Base-by-base conservation (phyloP, 1,284 basidiomycete genomes). In the Cerrena zonata region DNA sequence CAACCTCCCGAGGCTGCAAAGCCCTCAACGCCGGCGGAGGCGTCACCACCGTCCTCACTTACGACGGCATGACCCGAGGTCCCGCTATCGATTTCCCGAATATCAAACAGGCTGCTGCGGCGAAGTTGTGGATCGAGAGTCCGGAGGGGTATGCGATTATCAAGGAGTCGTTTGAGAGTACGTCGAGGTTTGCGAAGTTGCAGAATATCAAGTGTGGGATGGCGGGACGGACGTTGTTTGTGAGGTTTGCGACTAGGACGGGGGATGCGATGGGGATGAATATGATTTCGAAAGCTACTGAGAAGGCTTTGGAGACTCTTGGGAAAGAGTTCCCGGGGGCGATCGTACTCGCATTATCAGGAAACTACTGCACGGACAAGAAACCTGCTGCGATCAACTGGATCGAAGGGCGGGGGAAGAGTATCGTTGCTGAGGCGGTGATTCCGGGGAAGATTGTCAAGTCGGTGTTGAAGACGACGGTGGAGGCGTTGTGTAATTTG, bases 191-290 rank as follows among this genome's bases (percentile, higher is more conserved):
- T 62, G 94, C 92, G 5, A 81, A 85, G 62, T 69, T 97, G 48
- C 83, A 87, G 69, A 79, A 76, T 48, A 75, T 96, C 61, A 94
- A 94, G 77, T 85, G 84, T 45, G 88, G 86, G 1, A 74, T 95
- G 64, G 94, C 94, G 2, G 94, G 94, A 21, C 79, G 94, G 38
- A 97, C 94, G 36, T 74, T 99, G 37, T 99, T 88, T 67, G 86
- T 98, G n/a, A 82, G 96, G 45, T 98, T 99, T 64, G 90, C 90
- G 44, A 98, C 94, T 52, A 86, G 79, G 48, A 99, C 96, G 0
- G 96, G 96, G 50, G 96, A 99, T 65, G 96, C 95, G 25, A 99
- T 99, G 95, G 95, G 95, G 27, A 99, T 99, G 96, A 99, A 99
- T 76, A 99, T 99, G 95, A 92, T 94, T 65, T 89, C 86, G 23